Conservation (phyloP, 768 basidiomycete genomes). For the Royoungia palumana region DNA sequence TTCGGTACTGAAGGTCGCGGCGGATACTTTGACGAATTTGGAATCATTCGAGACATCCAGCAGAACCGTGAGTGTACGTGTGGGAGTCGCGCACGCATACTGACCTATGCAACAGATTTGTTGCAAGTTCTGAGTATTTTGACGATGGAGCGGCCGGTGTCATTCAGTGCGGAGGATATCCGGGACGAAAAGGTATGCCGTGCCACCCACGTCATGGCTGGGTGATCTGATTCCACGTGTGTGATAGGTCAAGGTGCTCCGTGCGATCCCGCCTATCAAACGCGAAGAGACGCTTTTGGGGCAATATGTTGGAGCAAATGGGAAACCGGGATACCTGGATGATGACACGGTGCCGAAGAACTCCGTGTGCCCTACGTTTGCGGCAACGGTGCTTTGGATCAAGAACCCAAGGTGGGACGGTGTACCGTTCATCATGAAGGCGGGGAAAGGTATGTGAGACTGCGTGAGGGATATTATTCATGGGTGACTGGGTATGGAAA, state of each 20-base stretch:
- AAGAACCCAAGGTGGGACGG: conserved; percentile 98
- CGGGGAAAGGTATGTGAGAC: conserved; percentile 81
- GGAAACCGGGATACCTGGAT: conserved; percentile 99
- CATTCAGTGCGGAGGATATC: conserved; percentile 95
- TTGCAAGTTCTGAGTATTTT: conserved; percentile 92
- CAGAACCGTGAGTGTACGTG: conserved; percentile 83
- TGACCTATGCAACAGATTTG: conserved; percentile 58
- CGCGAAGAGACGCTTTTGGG: conserved; percentile 82
- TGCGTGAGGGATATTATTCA: conserved; percentile 6
- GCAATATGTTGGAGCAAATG: conserved; percentile 85
- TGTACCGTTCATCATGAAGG: conserved; percentile 97
- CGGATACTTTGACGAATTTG: conserved; percentile 99
- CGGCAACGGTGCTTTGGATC: conserved; percentile 86
- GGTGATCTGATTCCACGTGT: conserved; percentile 16
- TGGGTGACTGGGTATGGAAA: conserved; percentile 8
- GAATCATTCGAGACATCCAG: conserved; percentile 95
- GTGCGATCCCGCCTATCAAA: conserved; percentile 81
- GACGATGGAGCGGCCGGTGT: conserved; percentile 98
- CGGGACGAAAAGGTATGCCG: conserved; percentile 89
- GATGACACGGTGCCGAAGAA: conserved; percentile 92
- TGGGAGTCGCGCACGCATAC: conserved; percentile 7
- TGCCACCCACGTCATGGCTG: not conserved
- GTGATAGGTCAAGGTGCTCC: conserved; percentile 88
- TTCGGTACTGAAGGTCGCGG: conserved; percentile 99
- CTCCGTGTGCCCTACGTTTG: conserved; percentile 93